Conservation (phyloP, 1,284 basidiomycete genomes). For the Naganishia liquefaciens region DNA sequence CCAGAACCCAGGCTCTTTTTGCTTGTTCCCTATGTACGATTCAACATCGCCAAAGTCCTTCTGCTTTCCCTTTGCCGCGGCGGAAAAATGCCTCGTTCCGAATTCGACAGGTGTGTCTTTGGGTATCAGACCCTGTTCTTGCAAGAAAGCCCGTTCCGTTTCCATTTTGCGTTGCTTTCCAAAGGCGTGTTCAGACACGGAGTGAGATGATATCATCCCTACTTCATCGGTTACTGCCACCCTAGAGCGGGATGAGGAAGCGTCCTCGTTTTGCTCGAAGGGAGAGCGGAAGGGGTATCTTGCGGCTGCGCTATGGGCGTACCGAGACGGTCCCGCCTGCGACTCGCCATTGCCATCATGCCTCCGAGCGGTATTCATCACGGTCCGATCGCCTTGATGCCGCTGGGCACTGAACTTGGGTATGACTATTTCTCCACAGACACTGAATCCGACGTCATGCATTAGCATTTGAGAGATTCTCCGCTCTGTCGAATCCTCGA, state of each 20-base stretch:
- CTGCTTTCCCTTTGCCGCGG: conserved; percentile 6
- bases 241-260: conserved; percentile 2
- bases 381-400: background rate
- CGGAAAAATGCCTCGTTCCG: background rate
- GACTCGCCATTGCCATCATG: background rate
- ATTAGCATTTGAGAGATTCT: background rate
- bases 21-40: background rate
- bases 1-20: conserved; percentile 38
- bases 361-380: background rate
- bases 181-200: conserved; percentile 20
- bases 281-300: conserved; percentile 12
- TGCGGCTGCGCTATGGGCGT: background rate
- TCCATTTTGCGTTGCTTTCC: conserved; percentile 8
- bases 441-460: conserved; percentile 8
- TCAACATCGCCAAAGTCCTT: background rate
- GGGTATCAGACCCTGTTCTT: conserved; percentile 11
- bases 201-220: conserved; percentile 23
- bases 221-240: conserved; percentile 25
- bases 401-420: background rate
- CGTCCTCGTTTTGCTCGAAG: background rate
- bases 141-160: conserved; percentile 13
- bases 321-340: conserved; percentile 18
- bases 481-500: conserved; percentile 8
- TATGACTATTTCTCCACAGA: background rate
- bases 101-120: conserved; percentile 19